A percentile compares a stretch with the other conserved stretches of the same genome.
Evolutionary conservation across 176 grass and related monocot species (phyloP).

Genomic region (Oryza glaberrima): DNA sequence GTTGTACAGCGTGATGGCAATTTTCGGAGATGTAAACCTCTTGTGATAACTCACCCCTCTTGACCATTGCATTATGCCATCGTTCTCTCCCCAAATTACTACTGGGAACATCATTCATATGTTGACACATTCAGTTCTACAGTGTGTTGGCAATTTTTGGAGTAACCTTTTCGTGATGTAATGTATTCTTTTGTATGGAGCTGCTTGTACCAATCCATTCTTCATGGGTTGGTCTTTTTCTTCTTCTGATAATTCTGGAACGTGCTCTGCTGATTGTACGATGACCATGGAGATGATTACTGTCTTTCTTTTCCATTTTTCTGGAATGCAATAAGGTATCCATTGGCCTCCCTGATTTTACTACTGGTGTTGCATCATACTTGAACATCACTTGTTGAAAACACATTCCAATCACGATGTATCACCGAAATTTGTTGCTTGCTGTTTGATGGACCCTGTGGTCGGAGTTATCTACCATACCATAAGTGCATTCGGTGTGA

Average conservation of each 20-base stretch:
- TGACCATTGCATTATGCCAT: too few relatives aligned
- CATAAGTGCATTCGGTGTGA: not conserved
- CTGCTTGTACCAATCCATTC: constrained; percentile 4
- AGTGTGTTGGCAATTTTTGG: too few relatives aligned
- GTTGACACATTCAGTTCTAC: too few relatives aligned
- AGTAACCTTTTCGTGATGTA: not conserved
- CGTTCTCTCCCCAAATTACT: too few relatives aligned
- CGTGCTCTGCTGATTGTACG: not conserved
- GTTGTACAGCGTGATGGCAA: not conserved
- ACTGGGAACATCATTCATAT: too few relatives aligned
- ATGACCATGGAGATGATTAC: not conserved
- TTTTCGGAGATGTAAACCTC: not conserved
- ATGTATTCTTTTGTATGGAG: not conserved
- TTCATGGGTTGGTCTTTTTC: not conserved
- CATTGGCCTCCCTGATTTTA: not conserved
- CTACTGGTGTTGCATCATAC: not conserved
- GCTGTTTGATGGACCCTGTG: not conserved
- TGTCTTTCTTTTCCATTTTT: not conserved
- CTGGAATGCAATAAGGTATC: not conserved
- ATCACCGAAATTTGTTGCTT: not conserved
- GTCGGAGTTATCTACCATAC: too few relatives aligned
- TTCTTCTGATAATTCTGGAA: not conserved
- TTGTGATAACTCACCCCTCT: too few relatives aligned
- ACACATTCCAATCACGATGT: not conserved
- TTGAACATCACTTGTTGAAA: not conserved